Percentiles rank a stretch among this genome's conserved stretches.
These are phyloP conservation scores for Talaromyces liani DNA, from an alignment of 495 filamentous ascomycete species.

Conservation along the genomic window DNA sequence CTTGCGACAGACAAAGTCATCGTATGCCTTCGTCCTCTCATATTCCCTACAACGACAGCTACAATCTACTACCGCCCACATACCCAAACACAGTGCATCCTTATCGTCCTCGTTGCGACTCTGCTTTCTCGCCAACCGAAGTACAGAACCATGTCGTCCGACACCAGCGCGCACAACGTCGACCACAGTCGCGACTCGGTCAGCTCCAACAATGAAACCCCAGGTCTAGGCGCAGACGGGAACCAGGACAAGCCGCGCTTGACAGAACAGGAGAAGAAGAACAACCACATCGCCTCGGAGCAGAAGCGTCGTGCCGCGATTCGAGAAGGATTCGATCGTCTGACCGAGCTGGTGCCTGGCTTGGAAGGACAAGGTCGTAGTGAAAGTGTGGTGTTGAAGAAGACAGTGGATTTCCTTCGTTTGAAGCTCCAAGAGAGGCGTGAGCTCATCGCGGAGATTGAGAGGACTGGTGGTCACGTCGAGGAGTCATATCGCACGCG, in stretches of 20 bases:
- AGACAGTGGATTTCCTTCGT: conserved; percentile 65
- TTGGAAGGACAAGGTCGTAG: conserved; percentile 76
- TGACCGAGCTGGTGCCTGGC: conserved; percentile 78
- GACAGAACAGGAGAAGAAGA: conserved; percentile 81
- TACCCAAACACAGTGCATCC: background rate
- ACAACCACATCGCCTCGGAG: conserved; percentile 84
- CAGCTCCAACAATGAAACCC: conserved; percentile 7
- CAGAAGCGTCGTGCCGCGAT: conserved; percentile 85
- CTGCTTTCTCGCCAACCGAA: background rate
- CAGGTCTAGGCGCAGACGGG: conserved; percentile 3
- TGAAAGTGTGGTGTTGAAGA: conserved; percentile 73
- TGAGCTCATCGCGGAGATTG: conserved; percentile 53
- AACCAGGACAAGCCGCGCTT: conserved; percentile 65
- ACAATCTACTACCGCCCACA: background rate
- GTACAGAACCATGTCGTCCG: conserved; percentile 3
- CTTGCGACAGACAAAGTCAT: background rate
- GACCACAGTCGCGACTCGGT: conserved; percentile 8
- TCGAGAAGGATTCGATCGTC: conserved; percentile 75
- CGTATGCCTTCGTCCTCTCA: background rate
- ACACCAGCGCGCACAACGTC: background rate
- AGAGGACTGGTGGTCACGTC: conserved; percentile 50
- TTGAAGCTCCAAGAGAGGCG: conserved; percentile 56
- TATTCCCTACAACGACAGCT: background rate
- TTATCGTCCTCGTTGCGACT: background rate
- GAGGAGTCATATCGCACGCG: conserved; percentile 38